A percentile compares a stretch with the other conserved stretches of the same genome.
phyloP scores from a whole-genome alignment of 2,329 filamentous ascomycete genomes.

The Xylariaceae sp. region DNA sequence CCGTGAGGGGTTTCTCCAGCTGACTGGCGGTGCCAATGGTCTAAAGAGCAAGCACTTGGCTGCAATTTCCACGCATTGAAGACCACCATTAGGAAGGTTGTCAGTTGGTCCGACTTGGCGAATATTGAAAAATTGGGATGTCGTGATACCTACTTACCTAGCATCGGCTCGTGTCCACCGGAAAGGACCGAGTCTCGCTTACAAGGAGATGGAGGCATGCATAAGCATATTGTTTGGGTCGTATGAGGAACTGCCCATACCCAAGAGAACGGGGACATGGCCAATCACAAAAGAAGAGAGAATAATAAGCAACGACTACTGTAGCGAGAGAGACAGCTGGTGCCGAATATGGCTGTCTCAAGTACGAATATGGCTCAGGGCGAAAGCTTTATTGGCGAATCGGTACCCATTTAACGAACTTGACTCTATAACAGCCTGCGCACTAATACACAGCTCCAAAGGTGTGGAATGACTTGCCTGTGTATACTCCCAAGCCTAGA shows the following conservation, averaged over 20 bases:
- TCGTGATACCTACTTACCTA: conserved; percentile 18
- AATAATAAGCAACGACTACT: too few species aligned
- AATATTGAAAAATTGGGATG: conserved; percentile 17
- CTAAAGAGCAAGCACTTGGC: too few species aligned
- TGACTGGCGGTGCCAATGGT: conserved; percentile 6
- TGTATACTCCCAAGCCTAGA: too few species aligned
- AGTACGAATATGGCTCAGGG: not conserved
- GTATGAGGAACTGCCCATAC: too few species aligned
- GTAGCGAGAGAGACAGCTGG: not conserved
- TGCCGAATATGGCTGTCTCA: not conserved
- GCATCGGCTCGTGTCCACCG: not conserved
- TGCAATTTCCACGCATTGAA: too few species aligned
- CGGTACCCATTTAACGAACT: not conserved
- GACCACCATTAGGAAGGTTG: conserved; percentile 22
- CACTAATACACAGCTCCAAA: too few species aligned
- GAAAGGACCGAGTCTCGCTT: conserved; percentile 6
- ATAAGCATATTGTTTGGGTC: conserved; percentile 9
- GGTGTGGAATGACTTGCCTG: too few species aligned
- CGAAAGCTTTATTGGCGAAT: not conserved
- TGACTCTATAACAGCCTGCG: too few species aligned
- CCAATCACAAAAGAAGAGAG: not conserved
- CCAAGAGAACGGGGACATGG: too few species aligned
- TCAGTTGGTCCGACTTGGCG: conserved; percentile 25
- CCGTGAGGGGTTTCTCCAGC: conserved; percentile 23
- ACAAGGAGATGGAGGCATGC: conserved; percentile 9